Base-by-base conservation (phyloP, 139 green algal species). In the Ulvella scutata region DNA sequence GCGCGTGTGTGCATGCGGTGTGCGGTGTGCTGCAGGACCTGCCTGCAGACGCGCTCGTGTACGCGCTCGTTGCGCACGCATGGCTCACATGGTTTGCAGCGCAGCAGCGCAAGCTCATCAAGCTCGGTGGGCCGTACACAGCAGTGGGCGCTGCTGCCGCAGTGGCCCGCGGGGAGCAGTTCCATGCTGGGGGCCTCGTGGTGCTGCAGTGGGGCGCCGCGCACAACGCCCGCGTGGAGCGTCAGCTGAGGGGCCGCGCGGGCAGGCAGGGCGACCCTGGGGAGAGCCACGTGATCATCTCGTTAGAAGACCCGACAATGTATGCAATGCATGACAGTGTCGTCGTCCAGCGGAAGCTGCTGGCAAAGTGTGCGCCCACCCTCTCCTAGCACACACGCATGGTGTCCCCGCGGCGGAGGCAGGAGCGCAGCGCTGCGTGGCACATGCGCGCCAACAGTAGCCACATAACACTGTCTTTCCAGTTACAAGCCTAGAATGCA, bases 21-120 rank as follows among this genome's bases (percentile, higher is more conserved):
- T n/a, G 40, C 13, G 51, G n/a, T 10, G 9, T 67, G 51, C 51
- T 29, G 51, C 51, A 67, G 51, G 51, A 26, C 9, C 51, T 67
- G 51, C 51, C 51, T 0, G 51, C 51, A 10, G 51, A n/a, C 17
- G 51, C 51, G n/a, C n/a, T 67, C 51, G 33, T 26, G 20, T 67
- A 67, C 51, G 51, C 51, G 51, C 51, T 67, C 9, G 51, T 26
- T 29, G 33, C 51, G 33, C 51, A 36, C 9, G 51, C 51, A 26
- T 67, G 51, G 51, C 51, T 67, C n/a, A n/a, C 31, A 26, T 67
- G 51, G 51, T 26, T n/a, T 26, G 33, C 51, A 26, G 51, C 51
- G 51, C 51, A 67, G 51, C n/a, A 67, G 7, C 51, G 51, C 51
- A 67, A 67, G 51, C 51, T 67, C 51, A 67, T 67, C 51, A 36